Evolutionary conservation across 2,329 filamentous ascomycete genomes (phyloP), one percentile per base, ranked within the genome.

Genomic region (Xylariaceae sp.): DNA sequence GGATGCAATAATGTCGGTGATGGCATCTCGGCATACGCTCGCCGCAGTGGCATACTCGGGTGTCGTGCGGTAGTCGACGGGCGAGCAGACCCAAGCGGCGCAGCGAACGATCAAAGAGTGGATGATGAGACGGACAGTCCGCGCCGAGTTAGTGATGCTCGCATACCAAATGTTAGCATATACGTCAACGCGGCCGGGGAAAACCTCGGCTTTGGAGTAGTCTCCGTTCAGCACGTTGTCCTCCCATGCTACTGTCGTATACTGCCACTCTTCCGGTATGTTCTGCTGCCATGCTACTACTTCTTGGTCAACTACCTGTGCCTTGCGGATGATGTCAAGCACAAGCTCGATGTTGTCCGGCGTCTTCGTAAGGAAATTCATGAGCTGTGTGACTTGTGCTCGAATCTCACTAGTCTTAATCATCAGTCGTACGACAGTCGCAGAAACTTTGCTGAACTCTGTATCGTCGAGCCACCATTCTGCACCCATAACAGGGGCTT

Each of bases 31-130:
- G 45, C 77, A 83, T 1, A 75, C 75, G 30, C 78, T 70, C 13
- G 79, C 76, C 4, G 81, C 79, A 0, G 77, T 77, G 9, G 81
- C 81, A 59, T 86, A 86, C 66, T 86, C 81, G 15, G 81, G 78
- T 5, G 83, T 86, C 1, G 82, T 85, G 35, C 83, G 75, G 63
- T 85, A 86, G 67, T 87, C 83, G 7, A 82, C 76, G 0, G 84
- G 83, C 7, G 77, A 74, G 65, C 81, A 82, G 20, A 82, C 73
- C 82, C 83, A 86, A 2, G 84, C 83, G 6, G 80, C 77, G 61
- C 82, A 85, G 6, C 84, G 79, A 10, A 86, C 79, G 30, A 81
- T 77, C 13, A 83, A 69, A 13, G 81, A 79, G 3, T 79, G 77
- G 20, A 86, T 72, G 46, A 82, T 77, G 23, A 86, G 73, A 2